Conservation (phyloP, 2,329 filamentous ascomycete genomes). For the Neonectria punicea region DNA sequence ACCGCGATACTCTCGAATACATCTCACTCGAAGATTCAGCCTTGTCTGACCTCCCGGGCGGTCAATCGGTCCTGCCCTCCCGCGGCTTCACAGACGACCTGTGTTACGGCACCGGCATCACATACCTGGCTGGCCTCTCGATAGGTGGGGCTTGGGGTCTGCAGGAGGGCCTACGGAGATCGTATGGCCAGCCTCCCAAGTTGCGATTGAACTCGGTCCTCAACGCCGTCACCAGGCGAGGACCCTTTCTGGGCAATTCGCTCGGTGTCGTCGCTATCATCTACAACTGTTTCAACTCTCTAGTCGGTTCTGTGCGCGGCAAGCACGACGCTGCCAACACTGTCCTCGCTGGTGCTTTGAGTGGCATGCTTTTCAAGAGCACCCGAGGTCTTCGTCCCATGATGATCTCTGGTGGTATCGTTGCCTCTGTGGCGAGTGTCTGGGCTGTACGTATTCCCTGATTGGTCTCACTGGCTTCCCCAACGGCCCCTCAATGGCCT, state of each 20-base stretch:
- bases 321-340: constrained; percentile 94
- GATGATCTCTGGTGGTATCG: constrained; percentile 92
- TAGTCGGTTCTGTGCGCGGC: constrained; percentile 80
- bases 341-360: constrained; percentile 83
- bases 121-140: constrained; percentile 87
- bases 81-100: constrained; percentile 98
- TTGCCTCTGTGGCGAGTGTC: constrained; percentile 82
- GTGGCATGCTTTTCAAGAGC: constrained; percentile 96
- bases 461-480: neutral
- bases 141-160: constrained; percentile 93
- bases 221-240: constrained; percentile 91
- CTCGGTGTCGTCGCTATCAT: constrained; percentile 95
- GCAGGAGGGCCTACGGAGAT: constrained; percentile 85
- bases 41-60: constrained; percentile 85
- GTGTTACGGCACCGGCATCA: constrained; percentile 96
- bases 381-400: constrained; percentile 90
- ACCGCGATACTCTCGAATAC: constrained; percentile 94
- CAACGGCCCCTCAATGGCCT: neutral
- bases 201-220: constrained; percentile 92
- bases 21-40: constrained; percentile 92
- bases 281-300: constrained; percentile 93
- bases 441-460: constrained; percentile 81
- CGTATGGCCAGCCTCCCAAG: constrained; percentile 83
- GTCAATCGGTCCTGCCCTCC: constrained; percentile 88
- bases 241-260: constrained; percentile 95